Conservation (phyloP, 257 asterid species). For the Craterostigma plantagineum region DNA sequence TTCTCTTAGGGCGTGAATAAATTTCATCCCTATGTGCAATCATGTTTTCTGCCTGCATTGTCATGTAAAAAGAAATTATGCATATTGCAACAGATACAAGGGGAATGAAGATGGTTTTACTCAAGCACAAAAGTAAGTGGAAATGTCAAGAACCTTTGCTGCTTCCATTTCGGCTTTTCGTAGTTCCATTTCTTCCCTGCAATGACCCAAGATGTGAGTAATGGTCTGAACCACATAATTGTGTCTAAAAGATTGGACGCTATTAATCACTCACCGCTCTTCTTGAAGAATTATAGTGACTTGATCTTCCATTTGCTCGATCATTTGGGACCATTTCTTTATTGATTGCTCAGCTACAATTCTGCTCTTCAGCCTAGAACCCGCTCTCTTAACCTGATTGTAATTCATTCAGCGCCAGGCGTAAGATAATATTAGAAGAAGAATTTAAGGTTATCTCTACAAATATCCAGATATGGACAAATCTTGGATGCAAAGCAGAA, state of each 20-base stretch:
- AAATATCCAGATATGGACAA: no score
- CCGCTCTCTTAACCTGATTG: constrained; percentile 66
- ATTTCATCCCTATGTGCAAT: constrained; percentile 71
- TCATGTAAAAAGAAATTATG: constrained; percentile 8
- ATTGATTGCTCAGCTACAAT: constrained; percentile 77
- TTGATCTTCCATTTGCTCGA: constrained; percentile 91
- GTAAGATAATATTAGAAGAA: no score
- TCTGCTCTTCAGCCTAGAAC: constrained; percentile 71
- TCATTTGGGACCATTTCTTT: constrained; percentile 57
- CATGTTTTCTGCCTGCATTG: constrained; percentile 88
- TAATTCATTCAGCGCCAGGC: no score
- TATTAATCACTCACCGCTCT: constrained; percentile 35
- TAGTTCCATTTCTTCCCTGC: constrained; percentile 90
- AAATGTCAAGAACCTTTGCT: constrained; percentile 35
- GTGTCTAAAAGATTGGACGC: not conserved
- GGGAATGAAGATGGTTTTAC: not conserved
- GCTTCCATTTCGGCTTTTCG: constrained; percentile 99
- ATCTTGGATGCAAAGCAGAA: no score
- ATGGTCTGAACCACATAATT: constrained; percentile 5
- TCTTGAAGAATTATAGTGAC: constrained; percentile 59
- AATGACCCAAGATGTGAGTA: constrained; percentile 10
- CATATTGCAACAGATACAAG: not conserved
- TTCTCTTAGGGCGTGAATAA: constrained; percentile 75
- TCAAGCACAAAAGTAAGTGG: not conserved
- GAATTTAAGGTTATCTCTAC: no score